These are phyloP conservation scores for Agastache rugosa DNA, from an alignment of 257 asterid species.

Conservation along the genomic window DNA sequence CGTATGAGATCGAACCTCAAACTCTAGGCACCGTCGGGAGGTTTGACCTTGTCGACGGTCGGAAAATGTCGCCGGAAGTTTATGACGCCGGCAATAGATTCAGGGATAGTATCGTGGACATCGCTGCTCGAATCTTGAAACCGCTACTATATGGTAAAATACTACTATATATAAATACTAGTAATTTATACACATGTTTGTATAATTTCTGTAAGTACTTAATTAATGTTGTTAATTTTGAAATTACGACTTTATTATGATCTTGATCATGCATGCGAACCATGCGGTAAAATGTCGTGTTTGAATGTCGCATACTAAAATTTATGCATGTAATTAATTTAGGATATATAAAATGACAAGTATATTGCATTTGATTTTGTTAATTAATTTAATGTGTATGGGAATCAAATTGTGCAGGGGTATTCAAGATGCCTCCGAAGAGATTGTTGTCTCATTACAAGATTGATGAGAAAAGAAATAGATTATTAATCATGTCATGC, in stretches of 20 bases:
- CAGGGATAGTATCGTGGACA: conserved; percentile 49
- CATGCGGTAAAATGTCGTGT: conserved; percentile 6
- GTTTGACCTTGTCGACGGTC: conserved; percentile 46
- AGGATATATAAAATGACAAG: too few species aligned
- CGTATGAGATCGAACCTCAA: conserved; percentile 74
- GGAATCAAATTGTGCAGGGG: conserved; percentile 57
- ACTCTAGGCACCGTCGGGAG: conserved; percentile 69
- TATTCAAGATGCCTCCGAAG: conserved; percentile 93
- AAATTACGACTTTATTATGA: too few species aligned
- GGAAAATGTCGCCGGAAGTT: conserved; percentile 27
- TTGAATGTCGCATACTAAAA: too few species aligned
- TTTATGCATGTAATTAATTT: background rate
- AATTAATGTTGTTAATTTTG: too few species aligned
- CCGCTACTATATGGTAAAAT: conserved; percentile 79
- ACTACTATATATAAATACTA: too few species aligned
- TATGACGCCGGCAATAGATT: conserved; percentile 1
- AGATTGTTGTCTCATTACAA: conserved; percentile 92
- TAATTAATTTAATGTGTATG: background rate
- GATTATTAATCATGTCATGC: conserved; percentile 85
- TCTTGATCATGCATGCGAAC: conserved; percentile 13
- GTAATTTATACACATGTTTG: background rate
- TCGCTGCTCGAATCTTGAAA: conserved; percentile 80
- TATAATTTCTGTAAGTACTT: too few species aligned
- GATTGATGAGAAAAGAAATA: conserved; percentile 67
- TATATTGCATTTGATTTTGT: background rate